Base-by-base conservation (phyloP, 2,329 filamentous ascomycete species). In the Diplodia corticola region DNA sequence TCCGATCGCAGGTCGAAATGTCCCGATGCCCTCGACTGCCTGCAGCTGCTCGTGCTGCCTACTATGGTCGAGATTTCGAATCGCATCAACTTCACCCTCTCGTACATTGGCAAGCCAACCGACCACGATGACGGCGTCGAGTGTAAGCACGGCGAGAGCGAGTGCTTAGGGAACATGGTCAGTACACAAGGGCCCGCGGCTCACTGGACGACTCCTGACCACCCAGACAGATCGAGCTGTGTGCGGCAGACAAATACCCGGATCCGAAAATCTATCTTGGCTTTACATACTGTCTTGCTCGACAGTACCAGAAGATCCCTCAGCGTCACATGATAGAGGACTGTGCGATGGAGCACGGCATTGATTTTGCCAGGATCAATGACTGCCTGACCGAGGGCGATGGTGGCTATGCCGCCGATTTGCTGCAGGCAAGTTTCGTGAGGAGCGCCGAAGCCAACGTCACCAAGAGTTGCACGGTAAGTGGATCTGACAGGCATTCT, bases 131-230 rank as follows among this genome's bases (percentile, higher is more conserved):
- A 93, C 72, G 93, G 92, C 64, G 89, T 98, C 67, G 83, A 87
- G 37, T 99, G 95, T 82, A 94, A 84, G 80, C 95, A 99, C 77
- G 95, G 95, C 7, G 91, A 93, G 5, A 85, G 84, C 49, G 95
- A 99, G 80, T 99, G 91, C 77, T 87, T 98, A 73, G 95, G 95
- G 68, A 93, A 99, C 80, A 96, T 97, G 76, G 84, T 99, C 78
- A 90, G n/a, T n/a, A n/a, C n/a, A n/a, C n/a, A n/a, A n/a, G n/a
- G n/a, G n/a, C n/a, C n/a, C n/a, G n/a, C n/a, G n/a, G n/a, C n/a
- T n/a, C n/a, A n/a, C n/a, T n/a, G n/a, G n/a, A n/a, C n/a, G n/a
- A n/a, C n/a, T 35, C 33, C 33, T 13, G 33, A 35, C 30, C 5
- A 4, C 30, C 30, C 4, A 5, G 30, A 33, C 37, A n/a, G n/a